Evolutionary conservation across 257 asterid species (phyloP).

Genomic region (Solanum arcanum): DNA sequence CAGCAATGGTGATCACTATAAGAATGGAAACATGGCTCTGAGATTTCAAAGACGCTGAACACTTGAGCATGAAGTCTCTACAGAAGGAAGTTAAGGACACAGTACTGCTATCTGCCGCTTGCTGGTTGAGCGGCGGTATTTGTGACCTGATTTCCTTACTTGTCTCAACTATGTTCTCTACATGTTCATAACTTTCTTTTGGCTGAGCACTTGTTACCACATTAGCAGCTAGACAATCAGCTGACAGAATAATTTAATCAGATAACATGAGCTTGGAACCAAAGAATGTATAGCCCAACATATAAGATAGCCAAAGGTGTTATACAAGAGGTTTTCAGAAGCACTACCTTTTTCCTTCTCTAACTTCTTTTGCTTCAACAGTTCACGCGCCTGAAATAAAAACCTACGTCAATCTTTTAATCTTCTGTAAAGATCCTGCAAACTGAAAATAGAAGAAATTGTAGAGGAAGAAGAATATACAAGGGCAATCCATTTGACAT

Average conservation of each 20-base stretch:
- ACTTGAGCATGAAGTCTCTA: conserved; percentile 23
- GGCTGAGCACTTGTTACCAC: conserved; percentile 22
- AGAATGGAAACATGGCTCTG: conserved; percentile 44
- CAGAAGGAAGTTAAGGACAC: conserved; percentile 30
- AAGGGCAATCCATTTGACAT: conserved; percentile 66
- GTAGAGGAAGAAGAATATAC: conserved; percentile 20
- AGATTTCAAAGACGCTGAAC: conserved; percentile 33
- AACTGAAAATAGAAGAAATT: background rate
- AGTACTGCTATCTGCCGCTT: conserved; percentile 9
- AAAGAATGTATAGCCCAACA: background rate
- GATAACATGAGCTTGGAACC: background rate
- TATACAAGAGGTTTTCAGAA: background rate
- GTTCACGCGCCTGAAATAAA: conserved; percentile 71
- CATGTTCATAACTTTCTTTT: background rate
- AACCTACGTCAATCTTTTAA: background rate
- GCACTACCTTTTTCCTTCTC: conserved; percentile 65
- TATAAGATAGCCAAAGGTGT: background rate
- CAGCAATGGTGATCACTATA: conserved; percentile 43
- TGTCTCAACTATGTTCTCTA: conserved; percentile 17
- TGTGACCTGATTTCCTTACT: conserved; percentile 16
- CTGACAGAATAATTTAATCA: background rate
- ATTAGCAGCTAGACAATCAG: conserved; percentile 20
- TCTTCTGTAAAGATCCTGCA: background rate
- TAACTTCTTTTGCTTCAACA: conserved; percentile 64
- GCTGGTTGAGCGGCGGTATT: conserved; percentile 27